These are phyloP conservation scores for Luffa aegyptiaca DNA, from an alignment of 306 rosid genomes.

Conservation along the genomic window DNA sequence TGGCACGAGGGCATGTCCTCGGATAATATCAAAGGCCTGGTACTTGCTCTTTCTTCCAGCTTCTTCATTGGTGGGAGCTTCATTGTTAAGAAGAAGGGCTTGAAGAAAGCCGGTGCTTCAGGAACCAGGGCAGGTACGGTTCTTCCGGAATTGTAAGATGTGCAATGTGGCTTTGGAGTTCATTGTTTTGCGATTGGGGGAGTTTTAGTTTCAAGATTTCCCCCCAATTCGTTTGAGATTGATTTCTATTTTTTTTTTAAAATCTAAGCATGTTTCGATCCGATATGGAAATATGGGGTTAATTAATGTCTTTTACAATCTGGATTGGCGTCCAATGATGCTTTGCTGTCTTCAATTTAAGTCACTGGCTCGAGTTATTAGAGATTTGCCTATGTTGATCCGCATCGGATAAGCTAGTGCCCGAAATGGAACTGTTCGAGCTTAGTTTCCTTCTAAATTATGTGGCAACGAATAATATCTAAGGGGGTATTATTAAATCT, in stretches of 20 bases:
- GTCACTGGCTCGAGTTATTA: not conserved
- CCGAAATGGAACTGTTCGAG: not conserved
- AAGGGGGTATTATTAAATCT: not conserved
- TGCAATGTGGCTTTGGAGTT: not conserved
- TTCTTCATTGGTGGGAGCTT: conserved; percentile 76
- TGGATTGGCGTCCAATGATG: not conserved
- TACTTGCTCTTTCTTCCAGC: conserved; percentile 70
- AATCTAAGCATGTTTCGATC: not conserved
- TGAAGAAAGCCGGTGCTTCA: conserved; percentile 76
- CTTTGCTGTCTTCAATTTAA: not conserved
- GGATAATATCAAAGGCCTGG: conserved; percentile 55
- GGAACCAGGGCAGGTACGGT: conserved; percentile 65
- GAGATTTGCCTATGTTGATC: not conserved
- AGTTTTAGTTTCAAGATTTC: not conserved
- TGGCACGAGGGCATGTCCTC: conserved; percentile 74
- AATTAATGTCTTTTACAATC: not conserved
- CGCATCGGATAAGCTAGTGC: not conserved
- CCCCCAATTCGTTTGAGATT: not conserved
- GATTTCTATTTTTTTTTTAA: not conserved
- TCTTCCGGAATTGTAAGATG: not conserved
- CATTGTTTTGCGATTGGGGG: not conserved
- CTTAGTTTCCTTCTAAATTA: not conserved
- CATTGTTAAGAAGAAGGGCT: conserved; percentile 85
- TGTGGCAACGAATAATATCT: not conserved
- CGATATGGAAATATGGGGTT: not conserved